Base-by-base conservation (phyloP, 1,139 yeast species). In the Blastobotrys proliferans region DNA sequence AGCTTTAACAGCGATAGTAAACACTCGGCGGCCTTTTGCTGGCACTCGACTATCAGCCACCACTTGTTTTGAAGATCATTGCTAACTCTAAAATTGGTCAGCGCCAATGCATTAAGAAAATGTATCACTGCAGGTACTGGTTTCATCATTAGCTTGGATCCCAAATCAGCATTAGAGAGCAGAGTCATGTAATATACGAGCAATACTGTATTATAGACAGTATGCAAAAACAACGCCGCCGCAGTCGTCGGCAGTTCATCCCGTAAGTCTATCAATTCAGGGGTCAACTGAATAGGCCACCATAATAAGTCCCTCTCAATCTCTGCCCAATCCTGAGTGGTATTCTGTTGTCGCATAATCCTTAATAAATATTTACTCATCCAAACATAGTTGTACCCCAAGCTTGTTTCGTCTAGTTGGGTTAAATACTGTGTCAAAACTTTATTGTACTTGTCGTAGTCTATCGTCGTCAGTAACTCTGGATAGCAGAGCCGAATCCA, bases 41-140 rank as follows among this genome's bases (percentile, higher is more conserved):
- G 38, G 22, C 37, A 33, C 10, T 39, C 42, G 5, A 22, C 42
- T 14, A 39, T 28, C 26, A 39, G 20, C 42, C 42, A 39, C 42
- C 42, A 39, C 16, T 33, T 32, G 14, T 30, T 18, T 8, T 16
- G 26, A 8, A 39, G 18, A 4, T 39, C 33, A 4, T 10, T 10
- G 3, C 33, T 14, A 16, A 22, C 26, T 5, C 42, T 13, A 20
- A 39, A 32, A 25, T 4, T 33, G 19, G 42, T 39, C 17, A 39
- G 16, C 6, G 42, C 42, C 21, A 39, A 10, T n/a, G 38, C 37
- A 16, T 32, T 33, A n/a, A 39, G 8, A 14, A 17, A 39, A 33
- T 39, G 42, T 2, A 39, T 20, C 38, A 39, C 25, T 4, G 37
- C 10, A 11, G 36, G 36, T 10, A n/a, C 16, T 4, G 25, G 19